A percentile compares a stretch with the other conserved stretches of the same genome.
Conservation (phyloP, 805 yeast genomes). For the Kluyveromyces aestuarii region DNA sequence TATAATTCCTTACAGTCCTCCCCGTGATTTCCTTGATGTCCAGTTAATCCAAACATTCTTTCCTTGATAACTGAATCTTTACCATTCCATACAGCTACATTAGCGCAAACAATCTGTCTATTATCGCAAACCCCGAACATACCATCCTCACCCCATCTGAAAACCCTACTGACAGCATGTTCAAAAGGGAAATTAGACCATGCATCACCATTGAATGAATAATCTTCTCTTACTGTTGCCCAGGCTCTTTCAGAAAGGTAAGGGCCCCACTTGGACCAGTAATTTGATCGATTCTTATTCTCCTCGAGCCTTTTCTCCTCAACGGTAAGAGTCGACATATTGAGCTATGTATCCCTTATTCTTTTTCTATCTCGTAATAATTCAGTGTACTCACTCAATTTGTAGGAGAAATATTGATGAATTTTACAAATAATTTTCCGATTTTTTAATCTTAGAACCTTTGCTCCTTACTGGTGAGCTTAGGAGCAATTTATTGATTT, state of each 20-base stretch:
- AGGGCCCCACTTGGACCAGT: slow-evolving; percentile 90
- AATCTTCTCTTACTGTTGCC: slow-evolving; percentile 83
- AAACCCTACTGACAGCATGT: slow-evolving; percentile 69
- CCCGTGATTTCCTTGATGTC: slow-evolving; percentile 92
- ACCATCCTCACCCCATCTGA: slow-evolving; percentile 96
- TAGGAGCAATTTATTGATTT: too few species aligned
- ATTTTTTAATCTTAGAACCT: neutral
- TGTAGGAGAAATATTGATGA: neutral
- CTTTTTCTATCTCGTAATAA: neutral
- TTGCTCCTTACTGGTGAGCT: too few species aligned
- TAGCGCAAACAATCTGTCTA: slow-evolving; percentile 64
- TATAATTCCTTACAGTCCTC: slow-evolving; percentile 87
- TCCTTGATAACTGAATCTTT: slow-evolving; percentile 79
- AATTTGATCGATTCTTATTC: slow-evolving; percentile 31
- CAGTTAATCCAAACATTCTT: slow-evolving; percentile 79
- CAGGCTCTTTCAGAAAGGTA: slow-evolving; percentile 82
- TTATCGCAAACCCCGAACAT: slow-evolving; percentile 83
- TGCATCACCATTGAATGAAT: slow-evolving; percentile 78
- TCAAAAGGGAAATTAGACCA: slow-evolving; percentile 87
- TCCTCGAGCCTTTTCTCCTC: slow-evolving; percentile 32
- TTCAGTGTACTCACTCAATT: neutral
- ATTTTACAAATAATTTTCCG: neutral
- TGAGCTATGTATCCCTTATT: neutral
- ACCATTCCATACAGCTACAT: slow-evolving; percentile 90
- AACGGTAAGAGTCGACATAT: slow-evolving; percentile 14